Evolutionary conservation across 148 eudicot species (phyloP), one percentile per base, ranked within the genome.

Genomic region (Beta vulgaris): DNA sequence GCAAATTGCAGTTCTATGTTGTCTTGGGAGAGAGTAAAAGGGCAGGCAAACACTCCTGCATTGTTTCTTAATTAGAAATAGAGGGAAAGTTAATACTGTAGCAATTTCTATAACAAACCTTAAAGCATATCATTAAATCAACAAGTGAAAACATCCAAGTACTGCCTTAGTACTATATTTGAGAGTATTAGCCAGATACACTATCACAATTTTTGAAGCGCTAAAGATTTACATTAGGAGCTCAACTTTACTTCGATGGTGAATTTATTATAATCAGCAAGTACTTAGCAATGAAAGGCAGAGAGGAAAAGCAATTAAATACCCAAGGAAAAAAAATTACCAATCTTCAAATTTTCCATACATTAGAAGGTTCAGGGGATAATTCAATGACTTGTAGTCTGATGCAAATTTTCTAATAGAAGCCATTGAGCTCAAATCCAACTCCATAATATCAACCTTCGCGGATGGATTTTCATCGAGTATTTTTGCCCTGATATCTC

Each of bases 381-480:
- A 86, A 59, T 85, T 87, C 7, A 79, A 77, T 11, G 91, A 82
- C 68, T 75, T 84, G 75, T 84, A 90, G 0, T 88, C 80, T 15
- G 89, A 84, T 44, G 90, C 91, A 63, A 92, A 90, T 46, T 80
- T 82, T 78, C 82, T 86, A 12, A 92, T 87, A 23, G 97, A 88
- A 48, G 87, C 77, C 81, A 82, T 78, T 18, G 93, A 90, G 77
- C 90, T 87, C 70, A 92, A 88, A 82, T 92, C 97, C 85, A 92
- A 82, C 78, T 92, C 91, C 88, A 92, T 79, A 35, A 87, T 78
- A 73, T 92, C 97, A 64, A 92, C 73, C 80, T 87, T 90, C n/a
- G 96, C 98, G 36, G 78, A 19, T 10, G 96, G 90, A 71, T 85
- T 82, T 71, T 88, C 84, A 71, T 85, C 84, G 51, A 78, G 49